Conservation (phyloP, 192 early-diverging fungal species). For the Jimgerdemannia flammicorona region DNA sequence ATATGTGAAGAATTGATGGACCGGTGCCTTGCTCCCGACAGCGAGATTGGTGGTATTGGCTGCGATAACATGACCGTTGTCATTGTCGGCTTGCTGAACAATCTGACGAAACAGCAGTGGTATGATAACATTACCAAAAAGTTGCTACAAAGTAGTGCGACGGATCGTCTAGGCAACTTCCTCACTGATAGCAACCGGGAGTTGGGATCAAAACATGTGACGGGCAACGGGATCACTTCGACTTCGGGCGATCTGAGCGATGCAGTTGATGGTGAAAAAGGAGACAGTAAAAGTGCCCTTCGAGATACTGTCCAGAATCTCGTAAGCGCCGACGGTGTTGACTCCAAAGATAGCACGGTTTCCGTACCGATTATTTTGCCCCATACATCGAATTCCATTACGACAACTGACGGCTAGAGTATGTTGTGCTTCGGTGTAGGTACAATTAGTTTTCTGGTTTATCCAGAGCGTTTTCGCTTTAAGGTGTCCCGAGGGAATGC, state of each 20-base stretch:
- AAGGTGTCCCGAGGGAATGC: neutral
- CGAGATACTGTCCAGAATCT: neutral
- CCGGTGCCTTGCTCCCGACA: constrained; percentile 84
- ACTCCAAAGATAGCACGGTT: neutral
- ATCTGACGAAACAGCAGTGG: constrained; percentile 79
- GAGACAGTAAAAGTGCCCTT: neutral
- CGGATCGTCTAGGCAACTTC: constrained; percentile 14
- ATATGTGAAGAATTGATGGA: constrained; percentile 93
- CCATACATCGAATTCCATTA: neutral
- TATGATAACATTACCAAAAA: constrained; percentile 37
- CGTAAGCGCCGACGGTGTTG: neutral
- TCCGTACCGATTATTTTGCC: neutral
- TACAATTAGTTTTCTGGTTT: too few species aligned
- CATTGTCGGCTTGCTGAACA: constrained; percentile 83
- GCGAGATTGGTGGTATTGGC: constrained; percentile 86
- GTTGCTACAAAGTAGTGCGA: constrained; percentile 18
- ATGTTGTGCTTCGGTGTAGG: neutral
- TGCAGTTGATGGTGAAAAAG: neutral
- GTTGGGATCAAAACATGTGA: neutral
- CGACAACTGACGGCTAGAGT: neutral
- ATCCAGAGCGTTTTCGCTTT: too few species aligned
- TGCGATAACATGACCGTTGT: constrained; percentile 99
- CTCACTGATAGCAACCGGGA: neutral
- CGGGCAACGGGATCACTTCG: neutral
- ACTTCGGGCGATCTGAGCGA: neutral